Percentiles rank a stretch among this genome's conserved stretches.
Conservation (phyloP, 2,329 filamentous ascomycete genomes). For the Fusarium veterinarium region DNA sequence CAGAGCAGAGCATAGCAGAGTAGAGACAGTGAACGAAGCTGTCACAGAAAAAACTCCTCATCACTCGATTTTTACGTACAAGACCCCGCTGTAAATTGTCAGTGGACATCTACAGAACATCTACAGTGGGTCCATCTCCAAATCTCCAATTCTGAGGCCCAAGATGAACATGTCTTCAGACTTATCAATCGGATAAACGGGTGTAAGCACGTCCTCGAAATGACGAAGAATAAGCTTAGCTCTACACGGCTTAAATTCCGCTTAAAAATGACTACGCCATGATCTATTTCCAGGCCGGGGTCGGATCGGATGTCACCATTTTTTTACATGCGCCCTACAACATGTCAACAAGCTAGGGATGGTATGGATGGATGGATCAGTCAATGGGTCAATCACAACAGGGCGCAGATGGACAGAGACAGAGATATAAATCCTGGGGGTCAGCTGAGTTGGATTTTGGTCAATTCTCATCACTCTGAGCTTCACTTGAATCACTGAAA, state of each 20-base stretch:
- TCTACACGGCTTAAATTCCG: background rate
- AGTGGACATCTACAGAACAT: constrained; percentile 4
- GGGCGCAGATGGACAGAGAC: constrained; percentile 10
- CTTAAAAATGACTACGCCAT: background rate
- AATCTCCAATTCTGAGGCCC: background rate
- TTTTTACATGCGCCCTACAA: constrained; percentile 27
- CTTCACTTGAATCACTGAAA: background rate
- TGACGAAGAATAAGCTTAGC: constrained; percentile 3
- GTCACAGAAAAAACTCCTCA: background rate
- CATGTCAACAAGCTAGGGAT: constrained; percentile 30
- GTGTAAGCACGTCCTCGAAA: background rate
- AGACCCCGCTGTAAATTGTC: constrained; percentile 12
- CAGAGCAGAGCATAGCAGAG: no score
- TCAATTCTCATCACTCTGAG: background rate
- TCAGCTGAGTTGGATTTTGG: background rate
- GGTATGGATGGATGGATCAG: constrained; percentile 28
- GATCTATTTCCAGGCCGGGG: constrained; percentile 7
- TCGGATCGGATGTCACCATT: constrained; percentile 24
- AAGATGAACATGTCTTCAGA: background rate
- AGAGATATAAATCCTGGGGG: constrained; percentile 4
- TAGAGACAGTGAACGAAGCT: background rate
- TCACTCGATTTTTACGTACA: constrained; percentile 37
- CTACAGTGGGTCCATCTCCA: constrained; percentile 24
- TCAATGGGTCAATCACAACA: constrained; percentile 34
- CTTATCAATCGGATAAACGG: constrained; percentile 15